These are phyloP conservation scores for Fusarium setosum DNA, from an alignment of 2,329 filamentous ascomycete species.

Conservation along the genomic window DNA sequence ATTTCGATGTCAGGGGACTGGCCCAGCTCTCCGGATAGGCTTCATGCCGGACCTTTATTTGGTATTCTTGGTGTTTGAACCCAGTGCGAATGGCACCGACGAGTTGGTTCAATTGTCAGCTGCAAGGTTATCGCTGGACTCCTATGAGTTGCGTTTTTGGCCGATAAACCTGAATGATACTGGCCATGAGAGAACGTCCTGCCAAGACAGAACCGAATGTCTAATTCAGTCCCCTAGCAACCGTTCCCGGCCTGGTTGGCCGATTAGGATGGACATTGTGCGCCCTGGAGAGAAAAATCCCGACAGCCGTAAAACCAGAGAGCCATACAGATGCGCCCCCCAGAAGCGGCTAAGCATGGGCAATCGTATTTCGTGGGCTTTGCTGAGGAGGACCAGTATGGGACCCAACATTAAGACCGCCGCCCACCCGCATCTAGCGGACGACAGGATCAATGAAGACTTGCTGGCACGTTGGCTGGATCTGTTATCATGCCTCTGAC, in stretches of 20 bases:
- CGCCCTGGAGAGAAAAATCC: conserved; percentile 21
- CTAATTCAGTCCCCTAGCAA: too few species aligned
- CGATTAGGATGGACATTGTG: too few species aligned
- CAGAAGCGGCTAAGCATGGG: conserved; percentile 33
- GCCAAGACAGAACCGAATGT: too few species aligned
- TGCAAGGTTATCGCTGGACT: neutral
- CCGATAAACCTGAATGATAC: too few species aligned
- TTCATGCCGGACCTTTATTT: neutral
- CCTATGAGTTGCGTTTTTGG: too few species aligned
- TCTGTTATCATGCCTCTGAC: conserved; percentile 20
- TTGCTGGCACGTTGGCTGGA: conserved; percentile 23
- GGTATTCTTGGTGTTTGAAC: too few species aligned
- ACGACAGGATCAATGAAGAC: neutral
- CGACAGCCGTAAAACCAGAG: conserved; percentile 23
- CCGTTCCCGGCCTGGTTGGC: too few species aligned
- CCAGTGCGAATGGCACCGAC: too few species aligned
- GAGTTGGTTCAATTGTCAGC: neutral
- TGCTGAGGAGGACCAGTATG: conserved; percentile 15
- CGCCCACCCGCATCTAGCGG: conserved; percentile 3
- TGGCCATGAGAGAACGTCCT: too few species aligned
- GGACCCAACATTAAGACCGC: conserved; percentile 28
- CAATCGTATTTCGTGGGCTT: conserved; percentile 34
- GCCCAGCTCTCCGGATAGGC: conserved; percentile 12
- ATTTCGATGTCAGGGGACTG: conserved; percentile 20
- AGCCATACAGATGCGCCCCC: conserved; percentile 26